Conservation (phyloP, 2,329 filamentous ascomycete species). For the Exophiala aquamarina region DNA sequence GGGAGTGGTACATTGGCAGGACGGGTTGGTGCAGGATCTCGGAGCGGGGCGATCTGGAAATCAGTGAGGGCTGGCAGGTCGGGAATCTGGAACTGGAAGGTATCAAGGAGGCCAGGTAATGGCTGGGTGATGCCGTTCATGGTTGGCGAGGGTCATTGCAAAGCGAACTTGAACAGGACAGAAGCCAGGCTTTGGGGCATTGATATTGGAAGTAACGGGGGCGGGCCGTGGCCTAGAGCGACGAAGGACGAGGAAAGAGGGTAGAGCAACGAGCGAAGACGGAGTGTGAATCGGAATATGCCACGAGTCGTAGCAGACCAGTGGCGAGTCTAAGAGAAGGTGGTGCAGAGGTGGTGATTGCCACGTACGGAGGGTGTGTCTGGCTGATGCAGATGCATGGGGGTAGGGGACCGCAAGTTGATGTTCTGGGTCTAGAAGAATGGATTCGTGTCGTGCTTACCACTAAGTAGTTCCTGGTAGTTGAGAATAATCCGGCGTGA, state of each 20-base stretch:
- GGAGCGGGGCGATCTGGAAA: slow-evolving; percentile 49
- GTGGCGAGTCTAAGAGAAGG: not conserved
- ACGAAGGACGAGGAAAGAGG: not conserved
- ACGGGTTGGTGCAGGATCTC: slow-evolving; percentile 44
- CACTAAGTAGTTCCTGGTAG: too few relatives aligned
- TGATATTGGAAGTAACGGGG: not conserved
- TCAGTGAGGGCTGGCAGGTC: slow-evolving; percentile 43
- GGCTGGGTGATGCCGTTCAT: slow-evolving; percentile 30
- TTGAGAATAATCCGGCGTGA: too few relatives aligned
- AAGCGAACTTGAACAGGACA: not conserved
- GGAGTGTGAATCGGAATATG: not conserved
- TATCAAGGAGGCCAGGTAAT: slow-evolving; percentile 38
- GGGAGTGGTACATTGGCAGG: slow-evolving; percentile 43
- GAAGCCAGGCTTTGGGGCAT: too few relatives aligned
- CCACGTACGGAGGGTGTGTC: too few relatives aligned
- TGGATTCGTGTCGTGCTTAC: too few relatives aligned
- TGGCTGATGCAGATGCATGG: too few relatives aligned
- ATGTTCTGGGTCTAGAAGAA: too few relatives aligned
- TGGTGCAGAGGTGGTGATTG: not conserved
- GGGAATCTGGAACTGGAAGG: slow-evolving; percentile 39
- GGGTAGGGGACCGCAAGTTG: too few relatives aligned
- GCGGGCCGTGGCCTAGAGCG: not conserved
- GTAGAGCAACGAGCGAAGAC: not conserved
- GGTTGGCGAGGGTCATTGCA: slow-evolving; percentile 22
- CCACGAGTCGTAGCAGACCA: not conserved